Base-by-base conservation (phyloP, 2,329 filamentous ascomycete genomes). In the Epichloe glyceriae region DNA sequence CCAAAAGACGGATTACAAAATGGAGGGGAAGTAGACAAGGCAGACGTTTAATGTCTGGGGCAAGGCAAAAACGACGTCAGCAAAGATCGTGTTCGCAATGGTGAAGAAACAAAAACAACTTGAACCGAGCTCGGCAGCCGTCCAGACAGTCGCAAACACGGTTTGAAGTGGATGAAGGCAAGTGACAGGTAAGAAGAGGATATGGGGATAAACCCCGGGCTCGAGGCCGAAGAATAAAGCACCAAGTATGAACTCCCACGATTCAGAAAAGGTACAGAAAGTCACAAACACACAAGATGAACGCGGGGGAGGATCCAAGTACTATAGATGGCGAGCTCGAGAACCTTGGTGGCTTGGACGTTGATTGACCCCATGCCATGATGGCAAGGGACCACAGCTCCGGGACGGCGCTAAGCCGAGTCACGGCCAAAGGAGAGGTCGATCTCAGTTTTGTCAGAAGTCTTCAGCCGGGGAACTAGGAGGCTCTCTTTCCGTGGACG, bases 351-450 rank as follows among this genome's bases (percentile, higher is more conserved):
- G 10, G 38, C 30, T 35, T 35, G 11, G 39, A 43, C 38, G 19
- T 17, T n/a, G 33, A 47, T 22, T 38, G 4, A 47, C 17, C 15
- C 17, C 15, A 37, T 20, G 43, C 17, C 15, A 37, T 20, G 43
- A 12, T 35, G 19, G n/a, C 45, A 8, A 44, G 42, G 22, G 22
- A 30, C 35, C 46, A 20, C 35, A 30, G n/a, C 14, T 5, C 40
- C 55, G 54, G 55, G 40, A 53, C 42, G 37, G 46, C 49, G 37
- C 20, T 33, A n/a, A 54, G 49, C 52, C 56, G 54, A 50, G 35
- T 47, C 38, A 46, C 19, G 43, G 51, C 43, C 47, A 54, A 46
- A 52, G 44, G n/a, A 49, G 47, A 47, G 45, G 46, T 50, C 38
- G 42, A 44, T 43, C 37, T n/a, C 47, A 20, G 42, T 38, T 30